Evolutionary conservation across 345 rosid species (phyloP).

Genomic region (Rhodamnia argentea): DNA sequence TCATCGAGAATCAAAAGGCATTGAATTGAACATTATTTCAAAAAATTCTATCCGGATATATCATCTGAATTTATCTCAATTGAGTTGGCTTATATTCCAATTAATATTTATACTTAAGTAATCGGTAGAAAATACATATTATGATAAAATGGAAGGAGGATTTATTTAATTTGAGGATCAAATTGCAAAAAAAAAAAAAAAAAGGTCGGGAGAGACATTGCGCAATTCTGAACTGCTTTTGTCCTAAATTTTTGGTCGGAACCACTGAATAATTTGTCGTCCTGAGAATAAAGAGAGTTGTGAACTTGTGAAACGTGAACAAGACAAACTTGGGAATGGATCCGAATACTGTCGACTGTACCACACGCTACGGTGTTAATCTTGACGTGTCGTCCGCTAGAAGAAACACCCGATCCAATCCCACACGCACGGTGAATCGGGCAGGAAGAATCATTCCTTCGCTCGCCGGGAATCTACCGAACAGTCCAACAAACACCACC

Average conservation of each 20-base stretch:
- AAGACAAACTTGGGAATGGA: not conserved
- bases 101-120: not conserved
- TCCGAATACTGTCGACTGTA: not conserved
- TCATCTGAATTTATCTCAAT: fast-evolving
- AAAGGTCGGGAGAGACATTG: not conserved
- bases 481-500: not conserved
- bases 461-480: not conserved
- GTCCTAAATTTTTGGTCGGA: too few species aligned
- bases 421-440: not conserved
- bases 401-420: not conserved
- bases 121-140: not conserved
- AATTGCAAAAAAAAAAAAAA: not conserved
- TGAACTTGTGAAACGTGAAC: not conserved
- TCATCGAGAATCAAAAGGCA: not conserved
- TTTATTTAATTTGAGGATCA: not conserved
- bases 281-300: not conserved
- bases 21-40: fast-evolving
- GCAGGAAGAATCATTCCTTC: not conserved
- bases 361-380: not conserved
- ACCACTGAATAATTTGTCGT: too few species aligned
- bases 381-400: not conserved
- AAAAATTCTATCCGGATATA: fast-evolving
- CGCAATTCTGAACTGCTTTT: not conserved
- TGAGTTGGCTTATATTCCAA: not conserved
- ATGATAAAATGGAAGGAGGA: not conserved